These are phyloP conservation scores for Aspergillus carbonarius DNA, from an alignment of 2,329 filamentous ascomycete species.

Conservation along the genomic window DNA sequence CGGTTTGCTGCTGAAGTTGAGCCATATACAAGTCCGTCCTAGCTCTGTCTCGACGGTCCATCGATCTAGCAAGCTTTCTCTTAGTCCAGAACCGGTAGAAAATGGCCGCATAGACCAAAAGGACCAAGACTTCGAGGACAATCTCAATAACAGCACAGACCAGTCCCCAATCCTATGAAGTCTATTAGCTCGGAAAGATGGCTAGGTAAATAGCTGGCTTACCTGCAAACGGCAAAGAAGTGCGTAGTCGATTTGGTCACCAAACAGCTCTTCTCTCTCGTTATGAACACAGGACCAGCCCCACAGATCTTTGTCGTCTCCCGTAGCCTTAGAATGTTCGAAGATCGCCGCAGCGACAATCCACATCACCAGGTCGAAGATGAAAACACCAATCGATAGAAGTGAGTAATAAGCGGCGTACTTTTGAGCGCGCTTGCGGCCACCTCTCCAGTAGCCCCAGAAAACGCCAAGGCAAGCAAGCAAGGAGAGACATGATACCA, in stretches of 20 bases:
- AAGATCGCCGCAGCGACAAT: constrained; percentile 79
- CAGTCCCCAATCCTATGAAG: constrained; percentile 78
- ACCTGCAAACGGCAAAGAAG: constrained; percentile 88
- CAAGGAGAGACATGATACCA: constrained; percentile 77
- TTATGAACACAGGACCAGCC: constrained; percentile 97
- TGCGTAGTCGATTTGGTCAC: constrained; percentile 79
- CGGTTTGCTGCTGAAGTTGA: constrained; percentile 78
- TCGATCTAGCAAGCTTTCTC: constrained; percentile 90
- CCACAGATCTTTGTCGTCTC: constrained; percentile 86
- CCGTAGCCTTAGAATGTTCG: constrained; percentile 72
- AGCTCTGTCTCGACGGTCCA: constrained; percentile 92
- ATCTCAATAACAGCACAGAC: constrained; percentile 98
- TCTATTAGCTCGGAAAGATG: constrained; percentile 28
- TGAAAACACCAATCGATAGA: constrained; percentile 91
- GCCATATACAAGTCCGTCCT: constrained; percentile 93
- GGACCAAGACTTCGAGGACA: constrained; percentile 86
- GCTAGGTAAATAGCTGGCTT: constrained; percentile 32
- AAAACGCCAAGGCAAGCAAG: constrained; percentile 77
- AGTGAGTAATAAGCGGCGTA: constrained; percentile 92
- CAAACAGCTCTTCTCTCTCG: constrained; percentile 72
- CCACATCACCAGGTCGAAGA: constrained; percentile 92
- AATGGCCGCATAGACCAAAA: constrained; percentile 87
- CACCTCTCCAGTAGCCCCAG: constrained; percentile 81
- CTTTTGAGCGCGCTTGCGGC: constrained; percentile 86
- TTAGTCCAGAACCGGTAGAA: constrained; percentile 99